Conservation (phyloP, 2,329 filamentous ascomycete species). For the Aspergillus sp. region DNA sequence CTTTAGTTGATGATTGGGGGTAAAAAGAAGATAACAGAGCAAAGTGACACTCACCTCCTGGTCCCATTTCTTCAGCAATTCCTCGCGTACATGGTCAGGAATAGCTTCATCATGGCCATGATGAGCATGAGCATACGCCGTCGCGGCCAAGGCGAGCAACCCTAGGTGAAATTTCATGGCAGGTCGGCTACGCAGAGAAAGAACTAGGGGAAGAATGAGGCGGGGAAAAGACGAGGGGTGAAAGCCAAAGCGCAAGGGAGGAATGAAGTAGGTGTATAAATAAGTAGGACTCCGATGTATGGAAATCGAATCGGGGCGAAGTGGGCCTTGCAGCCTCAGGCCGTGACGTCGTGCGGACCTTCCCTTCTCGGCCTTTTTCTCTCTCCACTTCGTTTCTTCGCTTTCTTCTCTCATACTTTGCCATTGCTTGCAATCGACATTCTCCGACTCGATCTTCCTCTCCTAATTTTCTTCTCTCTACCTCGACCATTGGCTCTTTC, state of each 20-base stretch:
- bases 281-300: constrained; percentile 16
- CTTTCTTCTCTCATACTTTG: no score
- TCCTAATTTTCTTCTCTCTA: constrained; percentile 5
- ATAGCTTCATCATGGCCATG: constrained; percentile 42
- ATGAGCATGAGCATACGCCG: constrained; percentile 37
- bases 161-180: constrained; percentile 31
- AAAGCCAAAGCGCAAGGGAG: neutral
- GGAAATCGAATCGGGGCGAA: neutral
- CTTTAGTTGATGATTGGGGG: neutral
- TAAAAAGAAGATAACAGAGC: neutral
- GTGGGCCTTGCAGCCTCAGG: constrained; percentile 20
- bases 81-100: constrained; percentile 40
- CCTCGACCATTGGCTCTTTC: no score
- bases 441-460: neutral
- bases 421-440: no score
- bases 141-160: constrained; percentile 34
- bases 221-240: constrained; percentile 8
- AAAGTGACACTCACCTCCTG: constrained; percentile 42
- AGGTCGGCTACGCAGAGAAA: neutral
- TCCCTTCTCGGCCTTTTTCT: constrained; percentile 32
- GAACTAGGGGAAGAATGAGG: no score
- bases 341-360: constrained; percentile 33
- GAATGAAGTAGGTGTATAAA: constrained; percentile 7
- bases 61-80: constrained; percentile 49
- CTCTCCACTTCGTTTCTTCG: neutral